Conservation (phyloP, 345 rosid species). For the Dipteronia dyeriana region DNA sequence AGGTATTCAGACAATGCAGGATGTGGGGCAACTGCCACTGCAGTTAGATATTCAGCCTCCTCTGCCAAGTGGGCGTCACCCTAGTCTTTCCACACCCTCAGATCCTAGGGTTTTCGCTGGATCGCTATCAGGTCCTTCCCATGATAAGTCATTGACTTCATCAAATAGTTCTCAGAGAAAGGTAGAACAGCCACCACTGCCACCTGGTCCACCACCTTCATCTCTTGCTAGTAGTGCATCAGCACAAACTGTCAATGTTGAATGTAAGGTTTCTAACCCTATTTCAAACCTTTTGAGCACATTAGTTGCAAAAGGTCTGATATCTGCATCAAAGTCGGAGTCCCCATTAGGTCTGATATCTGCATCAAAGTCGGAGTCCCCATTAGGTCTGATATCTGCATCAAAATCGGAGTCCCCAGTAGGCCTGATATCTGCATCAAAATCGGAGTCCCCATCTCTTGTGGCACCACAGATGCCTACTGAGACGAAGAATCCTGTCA, state of each 20-base stretch:
- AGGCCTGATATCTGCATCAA: constrained; percentile 86
- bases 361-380: constrained; percentile 51
- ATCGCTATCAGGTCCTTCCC: constrained; percentile 33
- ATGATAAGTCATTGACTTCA: constrained; percentile 30
- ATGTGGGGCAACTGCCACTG: constrained; percentile 34
- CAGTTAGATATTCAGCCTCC: constrained; percentile 35
- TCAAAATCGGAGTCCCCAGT: constrained; percentile 41
- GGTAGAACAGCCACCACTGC: constrained; percentile 45
- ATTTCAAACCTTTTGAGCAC: constrained; percentile 82
- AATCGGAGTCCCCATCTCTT: constrained; percentile 45
- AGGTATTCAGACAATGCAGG: constrained; percentile 35
- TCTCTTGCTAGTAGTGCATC: constrained; percentile 36
- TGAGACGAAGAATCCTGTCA: constrained; percentile 35
- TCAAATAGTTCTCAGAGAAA: constrained; percentile 34
- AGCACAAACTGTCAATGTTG: constrained; percentile 40
- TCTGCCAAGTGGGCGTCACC: constrained; percentile 39
- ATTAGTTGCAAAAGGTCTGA: constrained; percentile 89
- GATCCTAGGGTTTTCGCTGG: constrained; percentile 34
- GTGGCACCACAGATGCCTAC: constrained; percentile 32
- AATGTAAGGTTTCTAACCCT: constrained; percentile 56
- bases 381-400: constrained; percentile 73
- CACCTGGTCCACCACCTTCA: constrained; percentile 42
- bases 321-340: constrained; percentile 69
- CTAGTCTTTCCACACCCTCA: constrained; percentile 31
- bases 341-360: constrained; percentile 73